These are phyloP conservation scores for Dentipellis sp. DNA, from an alignment of 768 basidiomycete species.

Conservation along the genomic window DNA sequence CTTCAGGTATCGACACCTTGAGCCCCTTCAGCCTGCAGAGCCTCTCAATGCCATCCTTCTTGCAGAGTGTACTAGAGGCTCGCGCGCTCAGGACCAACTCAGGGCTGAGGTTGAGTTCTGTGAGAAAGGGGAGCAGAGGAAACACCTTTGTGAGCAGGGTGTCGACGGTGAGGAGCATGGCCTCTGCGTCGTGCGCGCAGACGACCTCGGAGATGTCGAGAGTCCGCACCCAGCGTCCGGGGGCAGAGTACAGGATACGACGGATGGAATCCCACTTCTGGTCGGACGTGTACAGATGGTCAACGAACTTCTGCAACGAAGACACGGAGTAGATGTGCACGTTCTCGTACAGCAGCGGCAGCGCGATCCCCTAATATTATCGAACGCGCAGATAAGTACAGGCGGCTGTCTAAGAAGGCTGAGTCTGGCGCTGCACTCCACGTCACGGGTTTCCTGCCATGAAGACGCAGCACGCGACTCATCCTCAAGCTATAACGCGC, in stretches of 20 bases:
- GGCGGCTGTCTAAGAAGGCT: background rate
- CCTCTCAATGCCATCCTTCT: slow-evolving; percentile 10
- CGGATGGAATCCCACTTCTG: slow-evolving; percentile 83
- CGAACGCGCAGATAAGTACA: background rate
- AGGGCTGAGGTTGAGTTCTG: slow-evolving; percentile 5
- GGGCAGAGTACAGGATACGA: slow-evolving; percentile 78
- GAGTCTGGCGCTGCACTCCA: background rate
- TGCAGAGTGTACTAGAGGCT: slow-evolving; percentile 2
- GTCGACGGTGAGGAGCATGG: slow-evolving; percentile 47
- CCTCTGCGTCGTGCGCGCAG: slow-evolving; percentile 26
- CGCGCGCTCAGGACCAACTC: slow-evolving; percentile 9
- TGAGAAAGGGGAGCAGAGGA: slow-evolving; percentile 32
- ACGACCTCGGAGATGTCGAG: slow-evolving; percentile 56
- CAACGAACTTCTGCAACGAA: slow-evolving; percentile 47
- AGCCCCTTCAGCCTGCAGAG: slow-evolving; percentile 10
- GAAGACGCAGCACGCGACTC: too few relatives aligned
- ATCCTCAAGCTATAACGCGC: background rate
- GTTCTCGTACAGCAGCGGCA: slow-evolving; percentile 58
- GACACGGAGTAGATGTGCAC: slow-evolving; percentile 35
- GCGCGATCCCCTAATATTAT: slow-evolving; percentile 44
- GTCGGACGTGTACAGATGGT: slow-evolving; percentile 53
- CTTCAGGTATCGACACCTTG: slow-evolving; percentile 9
- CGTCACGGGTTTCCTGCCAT: background rate
- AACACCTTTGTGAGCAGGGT: slow-evolving; percentile 55
- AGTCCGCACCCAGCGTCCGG: slow-evolving; percentile 77